Evolutionary conservation across 129 eudicot genomes (phyloP), one percentile per base, ranked within the genome.

Genomic region (Saussurea involucrata): DNA sequence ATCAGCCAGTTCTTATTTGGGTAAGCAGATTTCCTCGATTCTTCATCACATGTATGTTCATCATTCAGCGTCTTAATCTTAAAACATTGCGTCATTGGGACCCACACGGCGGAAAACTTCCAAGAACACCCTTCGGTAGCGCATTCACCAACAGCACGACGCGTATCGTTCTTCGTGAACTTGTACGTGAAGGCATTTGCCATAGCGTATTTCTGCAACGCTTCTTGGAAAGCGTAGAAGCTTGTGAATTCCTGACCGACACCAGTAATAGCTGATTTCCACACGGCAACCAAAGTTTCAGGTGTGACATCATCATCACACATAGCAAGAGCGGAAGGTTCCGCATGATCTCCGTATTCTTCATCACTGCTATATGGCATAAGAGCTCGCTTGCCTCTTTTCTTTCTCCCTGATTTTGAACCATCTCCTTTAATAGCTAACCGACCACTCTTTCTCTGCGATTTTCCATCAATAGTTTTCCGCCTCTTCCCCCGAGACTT

Each of bases 171-270:
- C 82, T 88, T 88, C 66, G 83, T 85, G 79, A 88, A 74, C 71
- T 83, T 91, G 77, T 76, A 91, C 13, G 70, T 85, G 68, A 91
- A 88, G 63, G 82, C 90, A 84, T 91, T 87, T 63, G 93, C 93
- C 71, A 91, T 74, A 12, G 97, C 88, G 55, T 86, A 91, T 80
- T 82, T 91, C 69, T 79, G 93, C 75, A 91, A 75, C 4, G 87
- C 79, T 44, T 83, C 92, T 12, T 86, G 88, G 63, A 91, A 88
- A 80, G 88, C 93, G 12, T 83, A 81, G 53, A 81, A 90, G 65
- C 80, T 86, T 58, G 75, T 72, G 36, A 91, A 91, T 65, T 86
- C 87, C 85, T 91, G 97, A 44, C 90, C 97, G 17, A 88, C 85
- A 74, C 97, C 94, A 31, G 63, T 81, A 66, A 91, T 88, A 71